Base-by-base conservation (phyloP, 2,329 filamentous ascomycete species). In the Fusarium incarnatum region DNA sequence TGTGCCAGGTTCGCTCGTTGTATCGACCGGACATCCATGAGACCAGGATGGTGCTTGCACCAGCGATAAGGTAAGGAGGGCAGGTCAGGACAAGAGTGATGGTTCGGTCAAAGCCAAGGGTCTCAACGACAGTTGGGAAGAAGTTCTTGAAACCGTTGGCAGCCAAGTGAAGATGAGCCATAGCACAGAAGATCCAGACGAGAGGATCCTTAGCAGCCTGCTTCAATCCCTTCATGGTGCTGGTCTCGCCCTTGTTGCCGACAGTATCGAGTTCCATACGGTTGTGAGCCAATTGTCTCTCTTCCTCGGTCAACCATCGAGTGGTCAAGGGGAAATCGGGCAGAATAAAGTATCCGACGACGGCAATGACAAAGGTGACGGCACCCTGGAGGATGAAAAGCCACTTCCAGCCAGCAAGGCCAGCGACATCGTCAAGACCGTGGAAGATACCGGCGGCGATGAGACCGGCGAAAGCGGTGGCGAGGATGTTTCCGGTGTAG, bases 381-480 rank as follows among this genome's bases (percentile, higher is more conserved):
- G 83, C 81, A 16, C 90, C 90, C 76, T 92, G 89, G 9, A 92
- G 87, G 50, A 92, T 90, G 76, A 92, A 92, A 0, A 92, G 82
- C 75, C 78, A 80, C 48, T 75, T 76, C 78, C 78, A 79, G 3
- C 77, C 77, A 4, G 68, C 60, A 4, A 79, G 40, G 1, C 75
- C 72, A 15, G 57, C 68, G 6, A 72, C 60, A 2, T 74, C 75
- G 12, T 77, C 76, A 32, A 79, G 69, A 1, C 73, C 73, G 20
- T 72, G 75, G 55, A 84, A 83, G 20, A 83, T 80, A 8, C 79
- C 83, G 2, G 82, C 80, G 0, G 81, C 82, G 41, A 86, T 82
- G 12, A 85, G 78, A 15, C 83, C 83, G 0, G 80, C 79, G 50
- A 84, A 84, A 6, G 80, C 79, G 5, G 75, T 79, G 0, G 78